phyloP scores from a whole-genome alignment of 768 basidiomycete species.

The Scleroderma bovista region DNA sequence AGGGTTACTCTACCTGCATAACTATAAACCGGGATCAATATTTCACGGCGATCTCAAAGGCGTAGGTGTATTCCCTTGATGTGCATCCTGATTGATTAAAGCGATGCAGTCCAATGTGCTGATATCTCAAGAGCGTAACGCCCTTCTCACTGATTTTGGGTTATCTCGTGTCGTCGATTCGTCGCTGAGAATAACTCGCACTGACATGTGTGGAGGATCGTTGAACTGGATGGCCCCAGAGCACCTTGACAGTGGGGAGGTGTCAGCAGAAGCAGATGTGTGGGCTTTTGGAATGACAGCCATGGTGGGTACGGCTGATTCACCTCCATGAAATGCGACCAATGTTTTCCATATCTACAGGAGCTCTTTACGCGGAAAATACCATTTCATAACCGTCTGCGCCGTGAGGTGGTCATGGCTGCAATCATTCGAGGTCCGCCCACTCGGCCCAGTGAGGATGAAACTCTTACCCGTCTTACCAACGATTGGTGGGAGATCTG shows the following conservation, averaged over 20 bases:
- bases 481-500: neutral
- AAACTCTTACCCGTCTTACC: neutral
- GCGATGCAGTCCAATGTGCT: slow-evolving; percentile 35
- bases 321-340: no score
- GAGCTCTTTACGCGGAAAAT: neutral
- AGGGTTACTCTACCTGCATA: slow-evolving; percentile 34
- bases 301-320: neutral
- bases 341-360: no score
- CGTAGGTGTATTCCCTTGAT: neutral
- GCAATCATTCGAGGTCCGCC: neutral
- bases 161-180: slow-evolving; percentile 10
- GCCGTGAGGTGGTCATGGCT: neutral
- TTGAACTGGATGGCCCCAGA: slow-evolving; percentile 2
- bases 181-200: neutral
- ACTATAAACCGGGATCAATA: slow-evolving; percentile 22
- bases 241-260: neutral
- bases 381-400: neutral
- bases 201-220: neutral
- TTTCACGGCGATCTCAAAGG: slow-evolving; percentile 9
- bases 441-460: neutral
- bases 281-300: neutral
- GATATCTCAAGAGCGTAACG: slow-evolving; percentile 29
- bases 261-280: neutral
- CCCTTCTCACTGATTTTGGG: slow-evolving; percentile 41
- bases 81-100: slow-evolving; percentile 16